Conservation (phyloP, 176 grass and related monocot species). For the Musa beccarii region DNA sequence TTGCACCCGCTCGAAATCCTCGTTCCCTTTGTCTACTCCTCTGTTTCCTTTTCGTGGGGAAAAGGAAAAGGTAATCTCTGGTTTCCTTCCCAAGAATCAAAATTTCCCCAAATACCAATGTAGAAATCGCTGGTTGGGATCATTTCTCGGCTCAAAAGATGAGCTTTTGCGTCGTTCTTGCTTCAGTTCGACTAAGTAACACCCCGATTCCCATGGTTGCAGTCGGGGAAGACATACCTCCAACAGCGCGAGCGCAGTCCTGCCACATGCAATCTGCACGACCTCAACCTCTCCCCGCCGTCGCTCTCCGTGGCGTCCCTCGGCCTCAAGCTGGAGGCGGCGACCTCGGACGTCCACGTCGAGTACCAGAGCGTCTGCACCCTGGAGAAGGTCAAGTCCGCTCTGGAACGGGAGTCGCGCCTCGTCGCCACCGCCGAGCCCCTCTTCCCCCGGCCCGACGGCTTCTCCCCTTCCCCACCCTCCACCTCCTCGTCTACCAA, state of each 20-base stretch:
- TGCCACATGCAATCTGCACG: background rate
- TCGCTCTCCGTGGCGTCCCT: background rate
- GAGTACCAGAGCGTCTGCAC: slow-evolving; percentile 92
- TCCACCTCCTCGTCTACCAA: slow-evolving; percentile 1
- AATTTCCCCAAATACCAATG: too few relatives aligned
- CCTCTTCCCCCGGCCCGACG: slow-evolving; percentile 34
- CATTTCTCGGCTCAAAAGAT: too few relatives aligned
- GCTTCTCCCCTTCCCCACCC: slow-evolving; percentile 22
- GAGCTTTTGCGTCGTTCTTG: too few relatives aligned
- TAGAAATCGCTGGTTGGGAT: too few relatives aligned
- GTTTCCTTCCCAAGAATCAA: too few relatives aligned
- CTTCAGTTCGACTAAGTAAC: background rate
- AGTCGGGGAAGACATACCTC: slow-evolving; percentile 28
- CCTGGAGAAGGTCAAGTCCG: slow-evolving; percentile 79
- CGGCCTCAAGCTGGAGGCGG: background rate
- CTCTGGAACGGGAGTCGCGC: slow-evolving; percentile 53
- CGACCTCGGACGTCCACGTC: background rate
- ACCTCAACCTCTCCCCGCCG: background rate
- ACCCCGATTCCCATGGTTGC: slow-evolving; percentile 12
- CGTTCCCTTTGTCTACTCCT: too few relatives aligned
- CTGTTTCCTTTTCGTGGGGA: too few relatives aligned
- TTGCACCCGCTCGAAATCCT: too few relatives aligned
- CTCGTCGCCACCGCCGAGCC: slow-evolving; percentile 20
- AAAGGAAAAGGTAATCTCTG: too few relatives aligned
- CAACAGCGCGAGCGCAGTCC: slow-evolving; percentile 26